Percentiles rank a stretch among this genome's conserved stretches.
These are phyloP conservation scores for Aspergillus niger DNA, from an alignment of 2,329 filamentous ascomycete species.

Conservation along the genomic window DNA sequence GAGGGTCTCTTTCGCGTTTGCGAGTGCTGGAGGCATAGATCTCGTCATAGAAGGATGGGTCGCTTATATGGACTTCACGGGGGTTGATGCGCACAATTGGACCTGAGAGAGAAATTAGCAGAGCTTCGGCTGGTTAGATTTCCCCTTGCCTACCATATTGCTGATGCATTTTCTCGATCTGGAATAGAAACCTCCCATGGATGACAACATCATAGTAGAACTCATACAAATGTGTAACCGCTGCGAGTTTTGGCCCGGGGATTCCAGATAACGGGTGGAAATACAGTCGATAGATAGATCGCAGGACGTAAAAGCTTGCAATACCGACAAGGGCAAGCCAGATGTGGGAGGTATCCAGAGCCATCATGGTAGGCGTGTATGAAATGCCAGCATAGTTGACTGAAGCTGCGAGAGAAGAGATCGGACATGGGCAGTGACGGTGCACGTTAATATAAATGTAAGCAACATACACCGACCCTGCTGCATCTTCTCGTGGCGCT, in stretches of 20 bases:
- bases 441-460: background rate
- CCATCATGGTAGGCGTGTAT: background rate
- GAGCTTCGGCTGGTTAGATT: background rate
- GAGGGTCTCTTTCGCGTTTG: slow-evolving; percentile 9
- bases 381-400: background rate
- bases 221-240: background rate
- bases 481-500: too few relatives aligned
- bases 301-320: background rate
- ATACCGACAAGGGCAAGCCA: background rate
- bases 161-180: slow-evolving; percentile 7
- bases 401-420: background rate
- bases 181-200: background rate
- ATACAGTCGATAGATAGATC: background rate
- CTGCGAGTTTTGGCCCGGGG: background rate
- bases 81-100: slow-evolving; percentile 14
- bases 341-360: background rate
- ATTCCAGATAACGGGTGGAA: background rate
- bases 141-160: slow-evolving; percentile 4
- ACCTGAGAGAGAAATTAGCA: background rate
- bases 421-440: background rate
- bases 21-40: slow-evolving; percentile 10
- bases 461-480: background rate
- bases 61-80: slow-evolving; percentile 10
- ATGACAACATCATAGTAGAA: slow-evolving; percentile 1
- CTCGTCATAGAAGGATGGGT: slow-evolving; percentile 10